Evolutionary conservation across 73 alveolate species (phyloP).

Genomic region (Tetrahymena borealis): DNA sequence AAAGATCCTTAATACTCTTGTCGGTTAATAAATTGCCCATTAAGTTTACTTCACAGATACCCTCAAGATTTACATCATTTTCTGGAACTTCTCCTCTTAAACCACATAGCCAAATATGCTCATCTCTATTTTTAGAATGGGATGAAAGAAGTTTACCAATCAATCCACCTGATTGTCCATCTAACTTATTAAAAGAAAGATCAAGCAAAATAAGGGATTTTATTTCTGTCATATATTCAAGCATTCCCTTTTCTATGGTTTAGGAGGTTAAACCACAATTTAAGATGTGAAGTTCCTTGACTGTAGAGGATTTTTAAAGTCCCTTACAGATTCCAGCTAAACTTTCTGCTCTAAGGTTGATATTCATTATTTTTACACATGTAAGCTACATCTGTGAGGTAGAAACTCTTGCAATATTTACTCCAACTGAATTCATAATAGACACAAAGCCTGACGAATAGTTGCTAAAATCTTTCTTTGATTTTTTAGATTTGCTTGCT

Average conservation of each 20-base stretch:
- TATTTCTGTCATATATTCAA: conserved; percentile 3
- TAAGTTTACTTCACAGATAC: conserved; percentile 27
- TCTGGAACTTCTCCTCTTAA: conserved; percentile 39
- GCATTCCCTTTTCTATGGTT: conserved; percentile 11
- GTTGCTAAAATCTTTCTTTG: background rate
- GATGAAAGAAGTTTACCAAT: conserved; percentile 35
- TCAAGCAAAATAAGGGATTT: conserved; percentile 14
- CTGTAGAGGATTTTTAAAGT: conserved; percentile 12
- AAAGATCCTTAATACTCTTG: conserved; percentile 29
- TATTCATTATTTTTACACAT: background rate
- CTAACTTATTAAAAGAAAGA: conserved; percentile 21
- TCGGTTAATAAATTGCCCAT: conserved; percentile 20
- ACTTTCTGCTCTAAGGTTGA: background rate
- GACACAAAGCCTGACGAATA: background rate
- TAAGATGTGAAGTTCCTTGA: conserved; percentile 14
- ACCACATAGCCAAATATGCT: conserved; percentile 30
- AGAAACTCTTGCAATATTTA: background rate
- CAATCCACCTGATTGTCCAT: conserved; percentile 29
- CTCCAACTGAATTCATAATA: background rate
- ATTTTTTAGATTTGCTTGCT: background rate
- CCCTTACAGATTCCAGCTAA: conserved; percentile 1
- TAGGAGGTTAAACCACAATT: conserved; percentile 19
- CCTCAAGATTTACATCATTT: conserved; percentile 3
- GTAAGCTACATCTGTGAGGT: background rate
- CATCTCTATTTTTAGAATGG: conserved; percentile 38